A percentile compares a stretch with the other conserved stretches of the same genome.
Conservation (phyloP, 192 early-diverging fungal species). For the Entophlyctis luteolus region DNA sequence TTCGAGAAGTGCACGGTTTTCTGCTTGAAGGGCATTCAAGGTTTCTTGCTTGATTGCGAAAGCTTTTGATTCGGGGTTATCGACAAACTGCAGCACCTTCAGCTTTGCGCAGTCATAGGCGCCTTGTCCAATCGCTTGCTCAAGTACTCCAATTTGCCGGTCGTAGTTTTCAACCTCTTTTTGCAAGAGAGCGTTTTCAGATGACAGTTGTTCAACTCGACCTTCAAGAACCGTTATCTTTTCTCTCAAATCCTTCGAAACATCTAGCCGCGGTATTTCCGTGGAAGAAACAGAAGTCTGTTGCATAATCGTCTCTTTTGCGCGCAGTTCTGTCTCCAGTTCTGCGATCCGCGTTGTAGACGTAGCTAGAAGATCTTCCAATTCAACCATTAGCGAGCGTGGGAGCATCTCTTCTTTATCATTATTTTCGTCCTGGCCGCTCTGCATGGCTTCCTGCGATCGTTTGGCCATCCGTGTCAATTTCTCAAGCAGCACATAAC, state of each 20-base stretch:
- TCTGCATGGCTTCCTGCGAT: no score
- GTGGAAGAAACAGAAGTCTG: neutral
- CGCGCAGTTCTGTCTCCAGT: constrained; percentile 27
- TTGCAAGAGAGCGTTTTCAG: constrained; percentile 36
- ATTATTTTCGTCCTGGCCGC: constrained; percentile 35
- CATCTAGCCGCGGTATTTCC: no score
- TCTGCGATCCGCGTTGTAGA: constrained; percentile 24
- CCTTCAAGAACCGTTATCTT: neutral
- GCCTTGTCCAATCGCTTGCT: constrained; percentile 62
- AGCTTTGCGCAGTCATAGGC: constrained; percentile 57
- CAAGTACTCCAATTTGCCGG: constrained; percentile 52
- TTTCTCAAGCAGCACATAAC: no score
- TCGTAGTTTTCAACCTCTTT: constrained; percentile 44
- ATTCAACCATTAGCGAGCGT: constrained; percentile 55
- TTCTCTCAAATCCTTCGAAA: neutral
- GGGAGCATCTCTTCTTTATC: constrained; percentile 57
- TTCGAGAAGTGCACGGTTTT: constrained; percentile 62
- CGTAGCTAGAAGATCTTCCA: constrained; percentile 63
- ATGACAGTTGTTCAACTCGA: neutral
- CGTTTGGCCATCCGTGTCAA: no score
- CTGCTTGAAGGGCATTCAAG: constrained; percentile 61
- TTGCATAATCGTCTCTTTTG: neutral
- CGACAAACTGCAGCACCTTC: constrained; percentile 67
- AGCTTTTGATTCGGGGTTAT: constrained; percentile 69
- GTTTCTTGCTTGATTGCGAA: constrained; percentile 65